These are phyloP conservation scores for Tulasnella calospora DNA, from an alignment of 768 basidiomycete species.

Conservation along the genomic window DNA sequence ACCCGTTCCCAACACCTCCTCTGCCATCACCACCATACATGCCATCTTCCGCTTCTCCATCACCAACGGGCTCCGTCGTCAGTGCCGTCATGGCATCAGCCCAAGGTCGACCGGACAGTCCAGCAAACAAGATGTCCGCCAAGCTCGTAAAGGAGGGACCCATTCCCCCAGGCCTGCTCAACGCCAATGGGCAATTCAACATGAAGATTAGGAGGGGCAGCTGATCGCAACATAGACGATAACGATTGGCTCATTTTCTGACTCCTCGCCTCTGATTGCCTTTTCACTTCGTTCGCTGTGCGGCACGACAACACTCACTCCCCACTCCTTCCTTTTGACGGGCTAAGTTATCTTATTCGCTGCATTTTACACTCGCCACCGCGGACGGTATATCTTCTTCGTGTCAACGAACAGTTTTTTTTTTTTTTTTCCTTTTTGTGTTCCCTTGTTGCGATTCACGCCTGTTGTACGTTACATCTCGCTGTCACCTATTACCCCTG, in stretches of 20 bases:
- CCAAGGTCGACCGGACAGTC: neutral
- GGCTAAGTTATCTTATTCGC: neutral
- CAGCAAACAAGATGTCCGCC: constrained; percentile 5
- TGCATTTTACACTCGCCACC: neutral
- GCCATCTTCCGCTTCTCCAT: neutral
- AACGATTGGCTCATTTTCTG: neutral
- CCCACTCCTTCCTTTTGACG: neutral
- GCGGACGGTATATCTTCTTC: neutral
- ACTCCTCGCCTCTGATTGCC: neutral
- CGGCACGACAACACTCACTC: neutral
- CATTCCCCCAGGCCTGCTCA: constrained; percentile 18
- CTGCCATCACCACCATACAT: constrained; percentile 20
- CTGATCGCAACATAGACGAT: neutral
- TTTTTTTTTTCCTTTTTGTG: no score
- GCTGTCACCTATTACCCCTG: no score
- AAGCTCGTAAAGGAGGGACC: constrained; percentile 18
- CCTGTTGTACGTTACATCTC: no score
- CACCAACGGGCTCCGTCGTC: constrained; percentile 2
- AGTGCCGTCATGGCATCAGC: neutral
- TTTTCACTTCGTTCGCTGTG: neutral
- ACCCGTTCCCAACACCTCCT: constrained; percentile 23
- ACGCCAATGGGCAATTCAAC: neutral
- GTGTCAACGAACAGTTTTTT: neutral
- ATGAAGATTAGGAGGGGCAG: constrained; percentile 2
- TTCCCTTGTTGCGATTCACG: no score